phyloP scores from a whole-genome alignment of 2,329 filamentous ascomycete species.

The Nemania sp. region DNA sequence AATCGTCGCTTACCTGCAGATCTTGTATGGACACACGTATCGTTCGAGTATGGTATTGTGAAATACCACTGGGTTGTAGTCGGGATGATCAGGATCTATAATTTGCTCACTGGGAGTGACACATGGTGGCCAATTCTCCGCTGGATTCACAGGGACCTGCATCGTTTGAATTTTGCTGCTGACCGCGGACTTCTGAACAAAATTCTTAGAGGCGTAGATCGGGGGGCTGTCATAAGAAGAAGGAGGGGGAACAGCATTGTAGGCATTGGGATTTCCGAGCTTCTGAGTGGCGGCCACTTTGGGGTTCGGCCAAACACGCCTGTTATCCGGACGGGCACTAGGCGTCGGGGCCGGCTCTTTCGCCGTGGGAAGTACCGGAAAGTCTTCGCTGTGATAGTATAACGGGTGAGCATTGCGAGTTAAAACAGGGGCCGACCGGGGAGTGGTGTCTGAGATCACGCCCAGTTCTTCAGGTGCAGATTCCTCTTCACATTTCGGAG shows the following conservation, averaged over 20 bases:
- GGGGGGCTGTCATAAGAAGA: neutral
- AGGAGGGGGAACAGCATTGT: conserved; percentile 21
- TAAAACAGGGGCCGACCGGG: neutral
- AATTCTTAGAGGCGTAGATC: neutral
- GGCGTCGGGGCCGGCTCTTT: neutral
- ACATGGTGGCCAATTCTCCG: neutral
- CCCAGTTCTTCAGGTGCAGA: neutral
- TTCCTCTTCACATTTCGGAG: neutral
- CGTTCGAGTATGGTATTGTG: conserved; percentile 10
- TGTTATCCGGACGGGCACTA: neutral
- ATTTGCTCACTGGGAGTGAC: conserved; percentile 5
- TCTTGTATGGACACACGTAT: conserved; percentile 24
- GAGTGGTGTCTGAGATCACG: neutral
- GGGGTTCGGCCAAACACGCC: conserved; percentile 6
- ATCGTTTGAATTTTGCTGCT: conserved; percentile 9
- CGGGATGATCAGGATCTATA: conserved; percentile 10
- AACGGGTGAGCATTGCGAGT: conserved; percentile 12
- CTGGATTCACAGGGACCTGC: neutral
- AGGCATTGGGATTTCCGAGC: neutral
- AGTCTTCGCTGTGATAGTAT: conserved; percentile 21
- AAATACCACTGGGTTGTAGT: conserved; percentile 22
- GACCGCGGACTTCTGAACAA: neutral
- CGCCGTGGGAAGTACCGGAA: conserved; percentile 1
- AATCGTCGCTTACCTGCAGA: conserved; percentile 20
- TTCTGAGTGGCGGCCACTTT: neutral